A percentile compares a stretch with the other conserved stretches of the same genome.
Evolutionary conservation across 805 yeast species (phyloP).

Genomic region (Candida qinlingensis): DNA sequence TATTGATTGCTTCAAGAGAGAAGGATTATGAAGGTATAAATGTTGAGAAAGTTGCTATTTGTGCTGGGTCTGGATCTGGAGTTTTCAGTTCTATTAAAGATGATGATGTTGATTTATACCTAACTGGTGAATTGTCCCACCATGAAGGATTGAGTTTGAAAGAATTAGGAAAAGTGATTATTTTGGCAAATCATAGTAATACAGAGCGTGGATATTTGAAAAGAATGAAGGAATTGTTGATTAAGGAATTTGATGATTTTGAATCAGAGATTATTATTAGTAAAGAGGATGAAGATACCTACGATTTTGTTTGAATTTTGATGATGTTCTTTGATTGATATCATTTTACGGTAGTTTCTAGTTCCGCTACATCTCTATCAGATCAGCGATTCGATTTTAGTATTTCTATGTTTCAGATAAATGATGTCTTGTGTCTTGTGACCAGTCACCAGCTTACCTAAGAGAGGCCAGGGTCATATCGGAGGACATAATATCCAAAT

Average conservation of each 20-base stretch:
- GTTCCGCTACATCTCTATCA: no score
- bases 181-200: constrained; percentile 85
- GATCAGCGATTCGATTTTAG: no score
- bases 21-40: constrained; percentile 14
- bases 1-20: constrained; percentile 54
- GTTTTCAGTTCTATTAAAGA: constrained; percentile 56
- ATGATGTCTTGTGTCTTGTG: no score
- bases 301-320: constrained; percentile 10
- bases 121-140: constrained; percentile 93
- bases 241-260: constrained; percentile 10
- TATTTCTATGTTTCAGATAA: no score
- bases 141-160: constrained; percentile 75
- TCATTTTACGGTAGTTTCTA: no score
- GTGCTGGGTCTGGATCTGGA: constrained; percentile 93
- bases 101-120: constrained; percentile 51
- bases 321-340: not conserved
- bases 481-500: no score
- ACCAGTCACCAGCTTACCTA: no score
- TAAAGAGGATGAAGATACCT: constrained; percentile 22
- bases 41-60: constrained; percentile 64
- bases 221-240: constrained; percentile 40
- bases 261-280: constrained; percentile 14
- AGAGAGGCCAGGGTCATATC: no score
- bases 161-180: constrained; percentile 67
- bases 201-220: constrained; percentile 83